These are phyloP conservation scores for Fraxinus cuspidata DNA, from an alignment of 257 asterid species.

Conservation along the genomic window DNA sequence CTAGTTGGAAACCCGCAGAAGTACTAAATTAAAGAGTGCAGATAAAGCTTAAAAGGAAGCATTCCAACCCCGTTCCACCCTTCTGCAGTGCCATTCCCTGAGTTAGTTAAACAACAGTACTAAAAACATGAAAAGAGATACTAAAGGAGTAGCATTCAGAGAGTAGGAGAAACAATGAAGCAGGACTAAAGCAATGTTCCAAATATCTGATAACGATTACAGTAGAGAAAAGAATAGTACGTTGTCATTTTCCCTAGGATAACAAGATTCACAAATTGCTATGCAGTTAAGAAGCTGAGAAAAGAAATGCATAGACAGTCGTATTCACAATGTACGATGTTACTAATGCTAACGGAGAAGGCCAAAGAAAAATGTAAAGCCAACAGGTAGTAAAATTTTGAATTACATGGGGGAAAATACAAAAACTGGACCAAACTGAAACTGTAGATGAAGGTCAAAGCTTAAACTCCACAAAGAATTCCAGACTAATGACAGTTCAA, in stretches of 20 bases:
- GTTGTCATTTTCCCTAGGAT: background rate
- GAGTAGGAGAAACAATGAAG: background rate
- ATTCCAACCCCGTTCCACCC: background rate
- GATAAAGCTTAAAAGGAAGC: background rate
- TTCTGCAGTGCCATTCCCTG: background rate
- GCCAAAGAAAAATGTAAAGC: background rate
- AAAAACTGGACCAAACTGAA: background rate
- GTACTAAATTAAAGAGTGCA: background rate
- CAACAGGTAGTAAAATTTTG: too few relatives aligned
- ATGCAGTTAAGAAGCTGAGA: constrained; percentile 19
- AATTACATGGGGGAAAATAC: background rate
- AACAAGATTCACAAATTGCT: background rate
- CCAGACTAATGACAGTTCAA: background rate
- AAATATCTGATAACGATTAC: background rate
- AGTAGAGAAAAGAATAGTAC: background rate
- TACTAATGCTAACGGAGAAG: background rate
- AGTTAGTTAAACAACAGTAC: background rate
- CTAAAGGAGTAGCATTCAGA: background rate
- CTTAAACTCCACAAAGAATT: background rate
- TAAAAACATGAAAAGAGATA: background rate
- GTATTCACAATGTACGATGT: background rate
- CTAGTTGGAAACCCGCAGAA: background rate
- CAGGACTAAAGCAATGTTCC: background rate
- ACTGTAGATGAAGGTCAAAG: background rate
- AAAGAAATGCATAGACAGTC: constrained; percentile 5